A percentile compares a stretch with the other conserved stretches of the same genome.
phyloP scores from a whole-genome alignment of 148 eudicot species.

The Rhododendron henanense region DNA sequence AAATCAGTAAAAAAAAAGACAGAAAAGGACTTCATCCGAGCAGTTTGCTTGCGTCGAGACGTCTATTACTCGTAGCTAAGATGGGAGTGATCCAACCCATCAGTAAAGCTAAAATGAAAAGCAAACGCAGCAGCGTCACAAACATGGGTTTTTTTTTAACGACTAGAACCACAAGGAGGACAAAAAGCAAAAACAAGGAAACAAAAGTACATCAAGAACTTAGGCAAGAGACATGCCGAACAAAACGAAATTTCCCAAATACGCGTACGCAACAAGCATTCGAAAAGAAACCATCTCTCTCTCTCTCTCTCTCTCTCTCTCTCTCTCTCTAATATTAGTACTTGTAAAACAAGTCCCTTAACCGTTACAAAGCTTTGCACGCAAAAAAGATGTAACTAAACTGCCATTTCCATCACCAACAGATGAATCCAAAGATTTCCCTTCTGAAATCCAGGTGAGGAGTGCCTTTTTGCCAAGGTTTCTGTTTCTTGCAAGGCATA shows the following conservation, averaged over 20 bases:
- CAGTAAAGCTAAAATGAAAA: not conserved
- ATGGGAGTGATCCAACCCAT: not conserved
- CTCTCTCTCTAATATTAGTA: not conserved
- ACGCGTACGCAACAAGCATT: not conserved
- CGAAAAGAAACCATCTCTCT: not conserved
- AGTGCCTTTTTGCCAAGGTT: constrained; percentile 7
- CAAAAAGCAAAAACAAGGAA: not conserved
- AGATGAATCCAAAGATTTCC: not conserved
- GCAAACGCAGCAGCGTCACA: not conserved
- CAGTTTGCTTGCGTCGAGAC: too few relatives aligned
- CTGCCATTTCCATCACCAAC: not conserved
- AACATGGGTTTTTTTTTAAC: not conserved
- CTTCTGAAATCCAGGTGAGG: constrained; percentile 3
- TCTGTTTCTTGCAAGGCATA: constrained; percentile 66
- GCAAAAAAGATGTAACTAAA: not conserved
- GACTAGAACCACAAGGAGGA: not conserved
- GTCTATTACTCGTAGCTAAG: too few relatives aligned
- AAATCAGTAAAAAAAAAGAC: too few relatives aligned
- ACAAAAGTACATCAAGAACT: not conserved
- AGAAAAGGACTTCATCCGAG: too few relatives aligned
- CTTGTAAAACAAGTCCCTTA: not conserved
- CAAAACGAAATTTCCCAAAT: not conserved
- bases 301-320: not conserved
- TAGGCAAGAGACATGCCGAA: not conserved
- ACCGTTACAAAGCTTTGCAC: not conserved